phyloP scores from a whole-genome alignment of 768 basidiomycete genomes.

The Leccinum variicolor region DNA sequence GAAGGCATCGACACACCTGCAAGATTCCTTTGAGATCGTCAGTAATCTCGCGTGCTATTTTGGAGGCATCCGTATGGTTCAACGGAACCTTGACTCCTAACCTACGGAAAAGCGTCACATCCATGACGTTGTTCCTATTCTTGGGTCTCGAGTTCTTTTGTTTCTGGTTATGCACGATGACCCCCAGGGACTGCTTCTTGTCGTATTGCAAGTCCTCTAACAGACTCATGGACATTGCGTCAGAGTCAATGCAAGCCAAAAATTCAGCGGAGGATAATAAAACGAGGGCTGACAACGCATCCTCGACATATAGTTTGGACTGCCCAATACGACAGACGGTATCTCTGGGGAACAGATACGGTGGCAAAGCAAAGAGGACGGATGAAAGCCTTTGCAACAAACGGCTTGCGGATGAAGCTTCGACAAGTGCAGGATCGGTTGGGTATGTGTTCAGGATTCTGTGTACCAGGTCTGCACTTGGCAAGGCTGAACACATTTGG shows the following conservation, averaged over 20 bases:
- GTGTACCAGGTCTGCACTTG: slow-evolving; percentile 12
- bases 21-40: too few species aligned
- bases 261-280: slow-evolving; percentile 17
- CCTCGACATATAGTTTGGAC: slow-evolving; percentile 21
- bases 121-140: slow-evolving; percentile 4
- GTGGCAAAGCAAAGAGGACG: slow-evolving; percentile 23
- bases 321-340: slow-evolving; percentile 12
- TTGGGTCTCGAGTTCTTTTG: slow-evolving; percentile 28
- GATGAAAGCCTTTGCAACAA: slow-evolving; percentile 29
- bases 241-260: background rate
- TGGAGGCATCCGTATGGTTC: too few species aligned
- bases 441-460: slow-evolving; percentile 37
- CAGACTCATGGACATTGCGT: background rate
- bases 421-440: slow-evolving; percentile 16
- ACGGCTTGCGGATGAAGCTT: slow-evolving; percentile 16
- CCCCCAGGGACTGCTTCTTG: background rate
- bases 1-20: too few species aligned
- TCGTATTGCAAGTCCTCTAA: slow-evolving; percentile 4
- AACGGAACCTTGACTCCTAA: too few species aligned
- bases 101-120: too few species aligned
- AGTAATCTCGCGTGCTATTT: too few species aligned
- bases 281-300: slow-evolving; percentile 19
- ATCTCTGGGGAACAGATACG: slow-evolving; percentile 11
- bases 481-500: slow-evolving; percentile 9
- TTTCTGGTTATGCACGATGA: slow-evolving; percentile 15